Percentiles rank a stretch among this genome's conserved stretches.
These are phyloP conservation scores for Rhodocollybia butyracea DNA, from an alignment of 768 basidiomycete genomes.

Conservation along the genomic window DNA sequence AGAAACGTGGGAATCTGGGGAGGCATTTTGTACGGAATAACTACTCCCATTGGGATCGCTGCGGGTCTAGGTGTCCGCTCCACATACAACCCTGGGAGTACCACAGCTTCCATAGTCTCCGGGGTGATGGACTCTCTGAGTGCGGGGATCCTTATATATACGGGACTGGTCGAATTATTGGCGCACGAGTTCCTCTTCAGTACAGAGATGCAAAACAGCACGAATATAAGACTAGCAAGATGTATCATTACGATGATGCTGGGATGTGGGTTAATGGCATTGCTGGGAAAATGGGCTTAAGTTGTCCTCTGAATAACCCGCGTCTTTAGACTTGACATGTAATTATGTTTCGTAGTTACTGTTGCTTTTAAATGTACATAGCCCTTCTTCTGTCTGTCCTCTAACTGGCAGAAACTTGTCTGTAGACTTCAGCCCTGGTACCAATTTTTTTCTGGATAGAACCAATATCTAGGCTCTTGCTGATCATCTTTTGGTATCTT, in stretches of 20 bases:
- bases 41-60: conserved; percentile 88
- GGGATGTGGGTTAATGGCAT: conserved; percentile 84
- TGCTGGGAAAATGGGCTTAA: conserved; percentile 91
- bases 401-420: conserved; percentile 40
- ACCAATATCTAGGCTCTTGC: too few relatives aligned
- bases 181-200: conserved; percentile 96
- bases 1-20: conserved; percentile 54
- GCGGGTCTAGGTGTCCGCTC: conserved; percentile 70
- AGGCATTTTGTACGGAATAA: conserved; percentile 67
- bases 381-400: conserved; percentile 24
- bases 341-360: conserved; percentile 55
- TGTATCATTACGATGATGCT: conserved; percentile 70
- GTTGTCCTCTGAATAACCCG: too few relatives aligned
- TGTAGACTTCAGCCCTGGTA: conserved; percentile 44
- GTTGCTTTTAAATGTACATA: conserved; percentile 45
- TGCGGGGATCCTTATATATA: conserved; percentile 85
- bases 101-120: conserved; percentile 76
- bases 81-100: conserved; percentile 78
- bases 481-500: too few relatives aligned
- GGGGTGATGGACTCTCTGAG: conserved; percentile 85
- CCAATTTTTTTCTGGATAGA: conserved; percentile 45
- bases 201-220: conserved; percentile 73
- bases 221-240: conserved; percentile 61
- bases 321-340: conserved; percentile 57
- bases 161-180: conserved; percentile 85